Base-by-base conservation (phyloP, 148 eudicot genomes). In the Mesembryanthemum crystallinum region DNA sequence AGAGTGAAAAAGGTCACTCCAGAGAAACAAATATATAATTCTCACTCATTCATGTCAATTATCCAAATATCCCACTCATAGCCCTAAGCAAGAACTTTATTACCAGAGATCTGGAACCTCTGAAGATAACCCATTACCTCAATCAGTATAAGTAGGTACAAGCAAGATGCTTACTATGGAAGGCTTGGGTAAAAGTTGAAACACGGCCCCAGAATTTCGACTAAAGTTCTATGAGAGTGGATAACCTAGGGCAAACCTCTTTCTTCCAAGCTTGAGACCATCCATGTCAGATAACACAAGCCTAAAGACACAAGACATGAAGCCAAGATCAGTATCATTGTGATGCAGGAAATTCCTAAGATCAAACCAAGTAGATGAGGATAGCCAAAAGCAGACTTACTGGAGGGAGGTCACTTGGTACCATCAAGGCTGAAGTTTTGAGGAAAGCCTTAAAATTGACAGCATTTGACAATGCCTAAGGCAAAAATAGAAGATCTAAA, bases 371-470 rank as follows among this genome's bases (percentile, higher is more conserved):
- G 67, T 57, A 82, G 72, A 69, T 64, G 72, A 75, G 78, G 77
- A 77, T 73, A 59, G 75, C 79, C 67, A 78, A 82, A 69, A 60
- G 75, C 72, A 68, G 79, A 89, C 93, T 89, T 87, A 89, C 89
- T 81, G 85, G 70, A 82, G 57, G 67, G 58, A 78, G 73, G 81
- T 33, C 60, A 72, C 47, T 85, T 72, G 76, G 69, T 76, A 72
- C 73, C 84, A 69, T 76, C 79, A 83, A 77, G 67, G 77, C 71
- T 68, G 84, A 78, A 71, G 47, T 65, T 77, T 66, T 79, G 72
- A 67, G 66, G 45, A 77, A 57, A 69, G 62, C 77, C 82, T 71
- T 83, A 85, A 57, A 76, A 77, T n/a, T 74, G 79, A 84, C 47
- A 86, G 78, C 82, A 82, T 67, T 80, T 72, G 58, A 64, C 72